These are phyloP conservation scores for Brassica carinata DNA, from an alignment of 345 rosid species.

Conservation along the genomic window DNA sequence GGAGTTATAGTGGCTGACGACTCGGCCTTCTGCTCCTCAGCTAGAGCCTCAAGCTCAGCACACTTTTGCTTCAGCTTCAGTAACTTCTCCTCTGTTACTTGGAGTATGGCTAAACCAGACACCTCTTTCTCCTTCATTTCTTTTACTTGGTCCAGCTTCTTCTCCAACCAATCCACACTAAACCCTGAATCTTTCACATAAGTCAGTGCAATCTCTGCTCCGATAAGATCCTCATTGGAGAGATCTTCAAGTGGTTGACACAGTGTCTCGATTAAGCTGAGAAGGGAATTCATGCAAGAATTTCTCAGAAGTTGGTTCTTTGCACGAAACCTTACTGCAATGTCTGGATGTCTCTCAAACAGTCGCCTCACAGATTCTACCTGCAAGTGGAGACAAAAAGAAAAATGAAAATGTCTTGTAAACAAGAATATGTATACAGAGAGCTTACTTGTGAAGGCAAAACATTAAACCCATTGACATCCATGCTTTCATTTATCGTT, in stretches of 20 bases:
- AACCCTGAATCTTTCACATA: neutral
- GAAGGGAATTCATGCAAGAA: slow-evolving; percentile 11
- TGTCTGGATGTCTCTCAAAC: slow-evolving; percentile 27
- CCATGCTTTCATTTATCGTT: neutral
- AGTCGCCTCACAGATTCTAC: slow-evolving; percentile 6
- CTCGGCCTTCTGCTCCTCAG: too few relatives aligned
- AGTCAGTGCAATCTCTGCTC: neutral
- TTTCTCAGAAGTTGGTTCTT: slow-evolving; percentile 16
- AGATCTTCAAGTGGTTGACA: neutral
- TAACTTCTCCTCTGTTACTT: neutral
- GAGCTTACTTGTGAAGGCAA: neutral
- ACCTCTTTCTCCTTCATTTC: slow-evolving; percentile 7
- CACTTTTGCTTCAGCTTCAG: neutral
- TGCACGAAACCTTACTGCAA: neutral
- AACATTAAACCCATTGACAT: neutral
- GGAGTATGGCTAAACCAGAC: neutral
- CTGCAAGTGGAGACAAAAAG: neutral
- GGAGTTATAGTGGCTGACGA: too few relatives aligned
- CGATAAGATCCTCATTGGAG: slow-evolving; percentile 5
- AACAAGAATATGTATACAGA: neutral
- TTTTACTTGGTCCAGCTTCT: neutral
- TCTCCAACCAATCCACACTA: slow-evolving; percentile 32
- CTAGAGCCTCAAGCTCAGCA: neutral
- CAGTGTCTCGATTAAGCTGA: slow-evolving; percentile 8
- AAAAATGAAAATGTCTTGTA: neutral